A percentile compares a stretch with the other conserved stretches of the same genome.
phyloP scores from a whole-genome alignment of 768 basidiomycete species.

The Kwoniella heveanensis region DNA sequence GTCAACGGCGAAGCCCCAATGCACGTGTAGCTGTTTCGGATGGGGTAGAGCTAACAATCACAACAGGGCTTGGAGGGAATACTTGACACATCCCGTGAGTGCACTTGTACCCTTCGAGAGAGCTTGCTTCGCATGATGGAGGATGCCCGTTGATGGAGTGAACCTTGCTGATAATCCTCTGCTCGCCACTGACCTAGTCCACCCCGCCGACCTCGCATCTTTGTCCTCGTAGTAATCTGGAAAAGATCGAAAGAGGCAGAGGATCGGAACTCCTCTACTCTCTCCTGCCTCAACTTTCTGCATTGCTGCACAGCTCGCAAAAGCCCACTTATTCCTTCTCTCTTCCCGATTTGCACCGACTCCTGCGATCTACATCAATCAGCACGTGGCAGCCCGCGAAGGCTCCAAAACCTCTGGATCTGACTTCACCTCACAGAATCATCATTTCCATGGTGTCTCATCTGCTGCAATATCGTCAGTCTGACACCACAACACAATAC shows the following conservation, averaged over 20 bases:
- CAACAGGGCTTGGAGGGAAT: conserved; percentile 15
- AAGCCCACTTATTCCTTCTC: conserved; percentile 1
- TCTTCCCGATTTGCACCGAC: conserved; percentile 7
- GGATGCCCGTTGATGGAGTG: too few relatives aligned
- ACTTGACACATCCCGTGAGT: conserved; percentile 13
- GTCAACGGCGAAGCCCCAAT: too few relatives aligned
- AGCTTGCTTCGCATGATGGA: too few relatives aligned
- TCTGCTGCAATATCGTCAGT: background rate
- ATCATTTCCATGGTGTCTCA: background rate
- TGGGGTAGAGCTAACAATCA: background rate
- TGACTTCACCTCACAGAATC: background rate
- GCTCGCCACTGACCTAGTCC: background rate
- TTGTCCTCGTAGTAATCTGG: background rate
- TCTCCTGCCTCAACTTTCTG: conserved; percentile 7
- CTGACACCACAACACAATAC: background rate
- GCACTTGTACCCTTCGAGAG: too few relatives aligned
- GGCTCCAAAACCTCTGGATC: background rate
- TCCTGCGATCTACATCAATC: background rate
- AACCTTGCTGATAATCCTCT: background rate
- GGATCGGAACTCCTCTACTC: conserved; percentile 7
- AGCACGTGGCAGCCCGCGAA: background rate
- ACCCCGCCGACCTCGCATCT: conserved; percentile 6
- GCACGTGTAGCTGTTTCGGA: too few relatives aligned
- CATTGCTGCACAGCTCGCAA: conserved; percentile 4
- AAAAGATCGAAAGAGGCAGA: background rate